Evolutionary conservation across 345 rosid species (phyloP).

Genomic region (Rhodamnia rubescens): DNA sequence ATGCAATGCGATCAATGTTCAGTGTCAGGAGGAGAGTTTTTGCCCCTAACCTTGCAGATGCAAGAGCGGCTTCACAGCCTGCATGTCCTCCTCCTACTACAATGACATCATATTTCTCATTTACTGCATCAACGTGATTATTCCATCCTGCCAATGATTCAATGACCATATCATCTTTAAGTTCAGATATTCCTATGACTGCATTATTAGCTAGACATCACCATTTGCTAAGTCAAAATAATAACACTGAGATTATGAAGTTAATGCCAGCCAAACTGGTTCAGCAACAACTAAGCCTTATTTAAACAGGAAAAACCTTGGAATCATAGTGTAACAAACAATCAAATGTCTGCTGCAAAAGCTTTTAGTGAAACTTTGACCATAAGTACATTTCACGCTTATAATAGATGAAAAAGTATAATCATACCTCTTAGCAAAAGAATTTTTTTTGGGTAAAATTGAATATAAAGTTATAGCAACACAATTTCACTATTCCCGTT

Average conservation of each 20-base stretch:
- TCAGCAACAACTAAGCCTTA: background rate
- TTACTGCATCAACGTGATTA: slow-evolving; percentile 14
- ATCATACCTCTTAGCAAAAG: background rate
- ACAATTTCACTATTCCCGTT: background rate
- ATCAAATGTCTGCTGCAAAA: background rate
- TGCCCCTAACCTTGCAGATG: slow-evolving; percentile 89
- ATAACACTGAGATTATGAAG: background rate
- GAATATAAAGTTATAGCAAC: background rate
- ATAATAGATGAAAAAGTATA: background rate
- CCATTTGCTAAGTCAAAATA: background rate
- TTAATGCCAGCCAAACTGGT: background rate
- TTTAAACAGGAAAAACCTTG: background rate
- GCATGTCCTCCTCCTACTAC: slow-evolving; percentile 97
- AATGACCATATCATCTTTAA: background rate
- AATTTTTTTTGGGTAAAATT: background rate
- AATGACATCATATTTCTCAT: slow-evolving; percentile 70
- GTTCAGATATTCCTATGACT: background rate
- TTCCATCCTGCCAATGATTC: slow-evolving; percentile 21
- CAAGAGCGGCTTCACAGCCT: slow-evolving; percentile 88
- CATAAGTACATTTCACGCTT: background rate
- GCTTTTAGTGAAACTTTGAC: background rate
- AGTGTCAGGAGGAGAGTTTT: slow-evolving; percentile 84
- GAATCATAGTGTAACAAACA: background rate
- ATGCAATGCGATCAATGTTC: slow-evolving; percentile 82
- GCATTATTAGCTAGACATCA: background rate